A percentile compares a stretch with the other conserved stretches of the same genome.
phyloP scores from a whole-genome alignment of 2,329 filamentous ascomycete species.

The Fusarium albidum region DNA sequence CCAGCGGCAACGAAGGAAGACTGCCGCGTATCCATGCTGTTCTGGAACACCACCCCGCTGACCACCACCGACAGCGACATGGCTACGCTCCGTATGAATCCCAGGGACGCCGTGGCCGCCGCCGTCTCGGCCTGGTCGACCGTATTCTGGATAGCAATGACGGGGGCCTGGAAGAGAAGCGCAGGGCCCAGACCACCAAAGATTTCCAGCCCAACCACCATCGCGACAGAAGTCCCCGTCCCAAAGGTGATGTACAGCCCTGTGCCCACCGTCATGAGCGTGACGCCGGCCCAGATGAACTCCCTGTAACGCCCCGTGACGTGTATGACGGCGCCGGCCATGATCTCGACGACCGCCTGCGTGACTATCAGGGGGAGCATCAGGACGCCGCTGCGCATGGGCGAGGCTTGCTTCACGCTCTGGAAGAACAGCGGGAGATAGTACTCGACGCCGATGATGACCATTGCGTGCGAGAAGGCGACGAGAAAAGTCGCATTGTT shows the following conservation, averaged over 20 bases:
- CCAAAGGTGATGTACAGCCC: too few relatives aligned
- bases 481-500: constrained; percentile 5
- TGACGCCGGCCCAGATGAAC: background rate
- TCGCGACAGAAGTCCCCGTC: background rate
- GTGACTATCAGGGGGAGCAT: too few relatives aligned
- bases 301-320: constrained; percentile 6
- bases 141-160: constrained; percentile 54
- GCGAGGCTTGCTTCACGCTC: constrained; percentile 6
- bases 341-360: too few relatives aligned
- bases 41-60: constrained; percentile 60
- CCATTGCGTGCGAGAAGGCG: constrained; percentile 3
- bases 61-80: constrained; percentile 70
- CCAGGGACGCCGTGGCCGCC: constrained; percentile 67
- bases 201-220: constrained; percentile 2
- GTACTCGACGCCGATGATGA: constrained; percentile 1
- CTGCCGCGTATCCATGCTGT: too few relatives aligned
- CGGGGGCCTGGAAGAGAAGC: too few relatives aligned
- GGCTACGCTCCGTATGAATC: constrained; percentile 69
- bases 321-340: background rate
- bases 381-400: background rate
- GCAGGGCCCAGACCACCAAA: background rate
- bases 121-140: constrained; percentile 65
- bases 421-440: constrained; percentile 18
- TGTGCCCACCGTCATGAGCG: too few relatives aligned
- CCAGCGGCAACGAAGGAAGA: too few relatives aligned